Evolutionary conservation across 1,284 basidiomycete species (phyloP), one percentile per base, ranked within the genome.

Genomic region (Melampsora americana): DNA sequence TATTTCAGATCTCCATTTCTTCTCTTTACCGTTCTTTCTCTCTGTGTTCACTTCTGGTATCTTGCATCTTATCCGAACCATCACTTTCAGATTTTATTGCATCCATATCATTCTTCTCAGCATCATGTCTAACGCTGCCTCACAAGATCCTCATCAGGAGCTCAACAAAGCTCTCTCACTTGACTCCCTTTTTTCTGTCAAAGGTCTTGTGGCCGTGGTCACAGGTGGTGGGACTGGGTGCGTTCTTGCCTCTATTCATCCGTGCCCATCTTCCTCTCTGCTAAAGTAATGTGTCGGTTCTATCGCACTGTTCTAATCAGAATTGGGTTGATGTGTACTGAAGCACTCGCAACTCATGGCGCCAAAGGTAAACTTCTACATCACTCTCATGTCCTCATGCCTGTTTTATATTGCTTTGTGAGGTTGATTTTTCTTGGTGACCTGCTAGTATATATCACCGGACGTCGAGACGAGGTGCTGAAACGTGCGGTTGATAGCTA

Each of bases 201-300:
- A 44, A 46, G 73, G 73, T 35, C 56, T 75, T 1, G 59, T 62
- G 26, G 73, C 73, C 28, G 73, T 75, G n/a, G 73, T 75, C 50
- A 75, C 73, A 26, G 73, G 73, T 35, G 66, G 73, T 28, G 73
- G 73, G 50, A 75, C 73, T 53, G 73, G 73, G 73, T 75, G 14
- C 39, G 66, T 67, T 12, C 39, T 56, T n/a, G n/a, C 28, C n/a
- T 56, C 53, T 56, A n/a, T 56, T 56, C n/a, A n/a, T n/a, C 42
- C 42, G 16, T 44, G 42, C 9, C n/a, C 9, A 23, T 56, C n/a
- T 9, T 9, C 53, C 12, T 56, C 5, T 14, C 53, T 56, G 16
- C 20, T 16, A 56, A 23, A 7, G n/a, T 20, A 28, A 23, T 56
- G 53, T 56, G 53, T 28, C n/a, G 53, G 53, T 56, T 56, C 53